These are phyloP conservation scores for Borealophlyctis nickersoniae DNA, from an alignment of 192 early-diverging fungal genomes.

Conservation along the genomic window DNA sequence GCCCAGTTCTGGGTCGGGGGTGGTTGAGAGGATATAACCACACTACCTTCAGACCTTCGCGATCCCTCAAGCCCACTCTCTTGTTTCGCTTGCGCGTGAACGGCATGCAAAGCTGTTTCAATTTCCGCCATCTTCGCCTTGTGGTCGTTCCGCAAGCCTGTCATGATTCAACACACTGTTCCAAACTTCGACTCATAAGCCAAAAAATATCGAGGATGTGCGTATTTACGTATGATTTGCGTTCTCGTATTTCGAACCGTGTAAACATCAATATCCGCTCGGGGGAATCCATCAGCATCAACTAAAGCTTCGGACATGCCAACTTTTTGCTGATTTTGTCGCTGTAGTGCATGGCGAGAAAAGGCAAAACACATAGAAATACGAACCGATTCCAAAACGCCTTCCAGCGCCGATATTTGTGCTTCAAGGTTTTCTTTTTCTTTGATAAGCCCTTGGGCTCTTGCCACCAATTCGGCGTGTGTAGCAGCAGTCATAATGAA, in stretches of 20 bases:
- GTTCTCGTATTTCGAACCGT: conserved; percentile 51
- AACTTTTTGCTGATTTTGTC: conserved; percentile 33
- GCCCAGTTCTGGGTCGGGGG: neutral
- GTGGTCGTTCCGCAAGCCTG: conserved; percentile 49
- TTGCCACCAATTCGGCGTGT: conserved; percentile 12
- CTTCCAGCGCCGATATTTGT: conserved; percentile 9
- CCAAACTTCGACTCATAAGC: neutral
- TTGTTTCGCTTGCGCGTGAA: conserved; percentile 26
- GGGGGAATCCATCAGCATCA: conserved; percentile 63
- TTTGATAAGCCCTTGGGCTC: conserved; percentile 16
- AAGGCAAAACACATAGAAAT: neutral
- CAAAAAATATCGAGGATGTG: neutral
- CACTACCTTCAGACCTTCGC: conserved; percentile 1
- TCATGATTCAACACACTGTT: neutral
- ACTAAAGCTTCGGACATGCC: conserved; percentile 53
- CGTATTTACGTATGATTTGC: conserved; percentile 34
- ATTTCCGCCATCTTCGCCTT: conserved; percentile 53
- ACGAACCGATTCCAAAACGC: conserved; percentile 24
- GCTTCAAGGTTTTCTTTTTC: conserved; percentile 19
- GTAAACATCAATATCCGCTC: conserved; percentile 65
- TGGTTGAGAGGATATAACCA: neutral
- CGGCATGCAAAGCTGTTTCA: conserved; percentile 43
- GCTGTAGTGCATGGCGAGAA: neutral
- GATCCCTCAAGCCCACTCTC: neutral
- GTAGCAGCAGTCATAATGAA: conserved; percentile 25